Conservation (phyloP, 371 early-diverging fungal genomes). For the Zychaea mexicana region DNA sequence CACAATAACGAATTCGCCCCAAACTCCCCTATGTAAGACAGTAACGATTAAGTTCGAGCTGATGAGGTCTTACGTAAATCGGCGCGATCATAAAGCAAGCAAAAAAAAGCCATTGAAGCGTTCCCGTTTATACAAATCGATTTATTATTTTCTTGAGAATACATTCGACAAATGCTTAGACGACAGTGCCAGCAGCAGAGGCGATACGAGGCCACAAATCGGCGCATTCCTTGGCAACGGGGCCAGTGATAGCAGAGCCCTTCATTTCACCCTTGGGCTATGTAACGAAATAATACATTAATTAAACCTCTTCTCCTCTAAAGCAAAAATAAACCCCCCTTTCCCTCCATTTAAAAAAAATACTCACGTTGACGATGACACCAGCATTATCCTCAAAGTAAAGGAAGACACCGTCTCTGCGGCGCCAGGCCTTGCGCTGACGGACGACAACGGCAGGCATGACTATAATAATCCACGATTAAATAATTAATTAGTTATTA, state of each 20-base stretch:
- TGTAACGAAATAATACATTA: neutral
- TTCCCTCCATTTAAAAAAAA: slow-evolving; percentile 92
- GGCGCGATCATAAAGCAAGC: too few relatives aligned
- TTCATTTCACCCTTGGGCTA: slow-evolving; percentile 99
- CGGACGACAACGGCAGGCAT: slow-evolving; percentile 99
- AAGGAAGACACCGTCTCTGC: slow-evolving; percentile 99
- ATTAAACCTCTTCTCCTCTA: neutral
- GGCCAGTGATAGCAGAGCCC: slow-evolving; percentile 99
- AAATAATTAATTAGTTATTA: slow-evolving; percentile 8
- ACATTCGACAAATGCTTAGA: too few relatives aligned
- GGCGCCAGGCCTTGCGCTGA: slow-evolving; percentile 99
- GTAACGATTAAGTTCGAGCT: too few relatives aligned
- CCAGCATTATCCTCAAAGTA: slow-evolving; percentile 90
- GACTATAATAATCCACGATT: slow-evolving; percentile 75
- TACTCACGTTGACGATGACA: slow-evolving; percentile 57
- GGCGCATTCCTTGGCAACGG: slow-evolving; percentile 99
- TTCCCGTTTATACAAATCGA: neutral
- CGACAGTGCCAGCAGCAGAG: slow-evolving; percentile 94
- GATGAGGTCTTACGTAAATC: too few relatives aligned
- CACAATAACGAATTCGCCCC: too few relatives aligned
- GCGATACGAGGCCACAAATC: slow-evolving; percentile 99
- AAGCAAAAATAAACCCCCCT: too few relatives aligned
- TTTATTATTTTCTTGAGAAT: neutral
- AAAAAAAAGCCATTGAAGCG: too few relatives aligned
- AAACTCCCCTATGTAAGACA: too few relatives aligned